phyloP scores from a whole-genome alignment of 345 rosid species.

The Rhizophora apiculata region DNA sequence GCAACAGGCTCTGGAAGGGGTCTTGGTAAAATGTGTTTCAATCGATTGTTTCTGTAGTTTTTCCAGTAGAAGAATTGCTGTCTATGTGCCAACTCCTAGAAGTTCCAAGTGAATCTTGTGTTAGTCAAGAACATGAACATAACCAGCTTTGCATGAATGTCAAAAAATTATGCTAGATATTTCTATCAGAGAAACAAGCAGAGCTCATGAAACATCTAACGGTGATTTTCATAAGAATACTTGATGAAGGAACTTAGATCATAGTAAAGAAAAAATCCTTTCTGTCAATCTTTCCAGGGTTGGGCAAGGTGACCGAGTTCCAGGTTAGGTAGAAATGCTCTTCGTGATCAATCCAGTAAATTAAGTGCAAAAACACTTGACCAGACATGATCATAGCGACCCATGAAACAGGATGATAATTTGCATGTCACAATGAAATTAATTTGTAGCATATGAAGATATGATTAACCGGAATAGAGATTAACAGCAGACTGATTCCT shows the following conservation, averaged over 20 bases:
- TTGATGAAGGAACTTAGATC: background rate
- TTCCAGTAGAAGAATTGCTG: constrained; percentile 98
- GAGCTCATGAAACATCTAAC: background rate
- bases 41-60: constrained; percentile 87
- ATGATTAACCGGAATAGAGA: no score
- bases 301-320: background rate
- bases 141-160: background rate
- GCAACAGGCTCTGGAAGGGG: constrained; percentile 83
- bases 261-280: background rate
- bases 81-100: constrained; percentile 89
- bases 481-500: no score
- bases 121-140: constrained; percentile 10
- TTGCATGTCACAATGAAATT: no score
- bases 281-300: background rate
- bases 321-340: background rate
- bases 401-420: background rate
- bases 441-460: no score
- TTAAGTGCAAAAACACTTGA: background rate
- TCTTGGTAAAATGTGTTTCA: constrained; percentile 89
- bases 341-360: background rate
- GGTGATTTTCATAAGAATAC: background rate
- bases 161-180: background rate
- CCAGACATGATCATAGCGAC: background rate
- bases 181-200: background rate
- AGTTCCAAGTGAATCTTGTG: constrained; percentile 8